Base-by-base conservation (phyloP, 176 grass and related monocot genomes). In the Ampelocalamus luodianensis region DNA sequence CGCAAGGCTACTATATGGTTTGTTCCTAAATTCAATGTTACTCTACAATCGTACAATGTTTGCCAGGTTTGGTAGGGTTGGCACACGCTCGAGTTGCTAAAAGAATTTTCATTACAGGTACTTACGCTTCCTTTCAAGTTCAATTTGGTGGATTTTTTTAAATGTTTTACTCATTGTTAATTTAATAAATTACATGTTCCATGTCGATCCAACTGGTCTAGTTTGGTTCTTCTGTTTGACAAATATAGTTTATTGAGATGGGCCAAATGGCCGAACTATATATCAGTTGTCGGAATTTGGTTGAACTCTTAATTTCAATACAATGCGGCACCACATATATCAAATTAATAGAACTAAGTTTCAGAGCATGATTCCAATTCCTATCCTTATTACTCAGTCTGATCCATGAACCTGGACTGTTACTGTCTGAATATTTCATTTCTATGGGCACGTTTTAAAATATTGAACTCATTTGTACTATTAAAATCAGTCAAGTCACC, bases 51-150 rank as follows among this genome's bases (percentile, higher is more conserved):
- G 6, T 55, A 20, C 8, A 76, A 71, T 88, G 10, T 84, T 86
- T 79, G 34, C 10, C 89, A 98, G 91, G 93, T 66, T 88, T 98
- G n/a, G 87, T 93, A 29, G 91, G 96, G 72, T 89, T 93, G 75
- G 85, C 3, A 5, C 82, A 87, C 55, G 87, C 87, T 87, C 79
- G 55, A 36, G 77, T 90, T 87, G 89, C 85, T 34, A 78, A 18
- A 69, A 92, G 38, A 55, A 54, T 95, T 82, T 95, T 92, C 83
- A 85, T 98, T 81, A 98, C 93, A 95, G 93, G 96, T 93, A 87
- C 22, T 20, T 79, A 0, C 17, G n/a, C 14, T 78, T 50, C 17
- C 12, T 56, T 75, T 74, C 11, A 10, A n/a, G 20, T 72, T 18
- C 64, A 66, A 18, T 63, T 71, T 65, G 24, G 2, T 56, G 13